phyloP scores from a whole-genome alignment of 345 rosid genomes.

The Dovyalis caffra region DNA sequence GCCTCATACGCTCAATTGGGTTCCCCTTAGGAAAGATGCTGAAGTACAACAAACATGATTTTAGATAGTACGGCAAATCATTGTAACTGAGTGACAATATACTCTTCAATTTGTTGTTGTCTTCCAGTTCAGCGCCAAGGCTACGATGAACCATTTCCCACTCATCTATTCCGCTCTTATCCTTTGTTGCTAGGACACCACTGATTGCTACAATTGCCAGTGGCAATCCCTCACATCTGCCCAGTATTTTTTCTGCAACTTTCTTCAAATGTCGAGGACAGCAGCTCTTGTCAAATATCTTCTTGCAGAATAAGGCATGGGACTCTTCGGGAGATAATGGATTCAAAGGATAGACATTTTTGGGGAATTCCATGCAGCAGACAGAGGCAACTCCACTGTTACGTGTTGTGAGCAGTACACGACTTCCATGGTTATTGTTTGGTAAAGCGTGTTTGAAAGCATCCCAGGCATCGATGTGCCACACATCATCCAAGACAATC shows the following conservation, averaged over 20 bases:
- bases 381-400: background rate
- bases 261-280: constrained; percentile 4
- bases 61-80: constrained; percentile 9
- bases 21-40: constrained; percentile 8
- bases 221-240: constrained; percentile 8
- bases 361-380: background rate
- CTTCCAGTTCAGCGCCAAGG: background rate
- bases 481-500: constrained; percentile 6
- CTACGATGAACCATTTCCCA: constrained; percentile 2
- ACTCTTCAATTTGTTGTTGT: background rate
- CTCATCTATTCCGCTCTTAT: background rate
- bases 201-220: constrained; percentile 8
- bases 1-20: background rate
- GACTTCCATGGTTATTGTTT: constrained; percentile 3
- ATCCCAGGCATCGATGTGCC: background rate
- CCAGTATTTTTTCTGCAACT: background rate
- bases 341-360: background rate
- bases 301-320: constrained; percentile 3
- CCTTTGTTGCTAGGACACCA: constrained; percentile 1
- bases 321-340: constrained; percentile 4
- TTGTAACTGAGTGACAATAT: constrained; percentile 1
- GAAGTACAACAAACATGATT: constrained; percentile 3
- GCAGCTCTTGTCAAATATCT: background rate
- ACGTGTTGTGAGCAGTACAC: constrained; percentile 2
- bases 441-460: background rate